Evolutionary conservation across 2,329 filamentous ascomycete species (phyloP), one percentile per base, ranked within the genome.

Genomic region (Iodosphaeria phyllophila): DNA sequence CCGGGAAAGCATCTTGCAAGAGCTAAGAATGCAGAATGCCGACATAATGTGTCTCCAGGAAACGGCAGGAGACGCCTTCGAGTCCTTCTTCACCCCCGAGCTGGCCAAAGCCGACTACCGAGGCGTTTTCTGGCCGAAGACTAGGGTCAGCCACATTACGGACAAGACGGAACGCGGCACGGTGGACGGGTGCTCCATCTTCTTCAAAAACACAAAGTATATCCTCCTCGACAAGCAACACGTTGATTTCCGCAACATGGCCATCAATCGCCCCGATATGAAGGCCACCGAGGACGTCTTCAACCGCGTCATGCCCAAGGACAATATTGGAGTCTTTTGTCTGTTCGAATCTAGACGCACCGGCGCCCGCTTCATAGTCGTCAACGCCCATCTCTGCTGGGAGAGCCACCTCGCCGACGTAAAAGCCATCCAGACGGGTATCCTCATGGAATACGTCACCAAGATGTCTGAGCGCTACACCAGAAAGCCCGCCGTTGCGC

Each of bases 221-320:
- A 78, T 93, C 31, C 55, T 92, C 30, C 65, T 98, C 13, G 86
- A 95, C 54, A 93, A 93, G 56, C 79, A 92, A 43, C 58, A 92
- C 33, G 75, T 98, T 41, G 83, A 93, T 48, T 92, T 93, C 45
- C 74, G 78, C 18, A 76, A 80, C 30, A 79, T 82, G 28, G 86
- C 86, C 35, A 92, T 98, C 50, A 89, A 91, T 44, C 65, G 89
- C 35, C 80, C 84, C 3, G 89, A 95, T 46, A 92, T 93, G 70
- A 95, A 95, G 54, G 80, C 84, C 28, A 82, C 92, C 41, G 80
- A 92, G 44, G 89, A 98, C 41, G 86, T 95, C 29, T 95, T 92
- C 63, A 98, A 98, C 48, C 77, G 89, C 15, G 77, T 98, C 31
- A 95, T 93, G 89, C 84, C 86, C 32, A 82, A 89, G 52, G 89